Base-by-base conservation (phyloP, 257 asterid genomes). In the Forsythia suspensa region DNA sequence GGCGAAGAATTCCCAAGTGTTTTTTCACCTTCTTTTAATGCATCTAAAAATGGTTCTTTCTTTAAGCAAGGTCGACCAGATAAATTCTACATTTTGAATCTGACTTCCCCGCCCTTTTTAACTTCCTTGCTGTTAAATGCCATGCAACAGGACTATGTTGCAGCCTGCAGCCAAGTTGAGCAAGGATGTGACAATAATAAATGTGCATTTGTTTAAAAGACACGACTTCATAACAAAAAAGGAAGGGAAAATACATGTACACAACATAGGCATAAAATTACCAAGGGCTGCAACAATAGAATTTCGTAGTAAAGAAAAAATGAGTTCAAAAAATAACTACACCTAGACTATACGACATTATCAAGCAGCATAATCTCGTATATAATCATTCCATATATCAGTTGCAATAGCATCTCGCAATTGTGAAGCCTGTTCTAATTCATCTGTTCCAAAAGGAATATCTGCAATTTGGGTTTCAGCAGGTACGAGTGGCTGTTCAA, bases 321-420 rank as follows among this genome's bases (percentile, higher is more conserved):
- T 40, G 6, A 40, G 39, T 63, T 12, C 4, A 10, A 65, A 44
- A 41, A 52, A 67, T 59, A 59, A 68, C 15, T 37, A 39, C 75
- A 24, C 41, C 57, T 55, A 37, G 74, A 80, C 82, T 74, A 77
- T 36, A 80, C 24, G 29, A 77, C 82, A 51, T 74, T 80, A 70
- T 80, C 81, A 52, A 74, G 51, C 51, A 75, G 78, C 79, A 63
- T 38, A 80, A 78, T 77, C 80, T 46, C 80, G 51, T 9, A 82
- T 59, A 84, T 77, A 82, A 67, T 80, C 80, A 57, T 80, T 78
- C 85, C 90, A 87, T 20, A 82, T 77, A 69, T 82, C 88, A 63
- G 88, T 68, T 73, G 83, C 82, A 66, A 82, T 76, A 72, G 71
- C 72, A 74, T 76, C 86, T 44, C 86, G 59, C 67, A 75, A 67